A percentile compares a stretch with the other conserved stretches of the same genome.
Conservation (phyloP, 140 eudicot species). For the Anethum foeniculum region DNA sequence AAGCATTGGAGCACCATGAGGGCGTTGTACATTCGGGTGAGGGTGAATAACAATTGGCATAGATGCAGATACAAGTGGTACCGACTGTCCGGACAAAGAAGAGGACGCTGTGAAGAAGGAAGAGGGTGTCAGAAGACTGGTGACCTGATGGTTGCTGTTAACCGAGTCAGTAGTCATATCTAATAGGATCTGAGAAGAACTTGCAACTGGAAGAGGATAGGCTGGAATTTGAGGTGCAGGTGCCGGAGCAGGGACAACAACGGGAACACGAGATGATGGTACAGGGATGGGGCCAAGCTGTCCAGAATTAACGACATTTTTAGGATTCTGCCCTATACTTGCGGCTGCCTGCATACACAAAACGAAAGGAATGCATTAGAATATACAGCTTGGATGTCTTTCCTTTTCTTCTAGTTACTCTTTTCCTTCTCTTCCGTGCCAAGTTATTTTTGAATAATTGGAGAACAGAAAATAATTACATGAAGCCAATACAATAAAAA, state of each 20-base stretch:
- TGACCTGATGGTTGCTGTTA: slow-evolving; percentile 14
- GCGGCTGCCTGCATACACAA: slow-evolving; percentile 39
- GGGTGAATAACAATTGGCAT: slow-evolving; percentile 36
- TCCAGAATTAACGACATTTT: slow-evolving; percentile 25
- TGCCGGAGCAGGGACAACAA: slow-evolving; percentile 25
- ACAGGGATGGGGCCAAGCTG: slow-evolving; percentile 27
- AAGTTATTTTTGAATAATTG: neutral
- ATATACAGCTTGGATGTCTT: neutral
- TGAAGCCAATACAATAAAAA: neutral
- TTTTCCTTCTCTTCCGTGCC: neutral
- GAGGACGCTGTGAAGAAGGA: slow-evolving; percentile 40
- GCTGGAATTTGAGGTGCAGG: slow-evolving; percentile 33
- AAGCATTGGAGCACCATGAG: slow-evolving; percentile 65
- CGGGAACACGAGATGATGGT: slow-evolving; percentile 25
- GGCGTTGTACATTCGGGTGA: slow-evolving; percentile 35
- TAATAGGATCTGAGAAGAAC: slow-evolving; percentile 17
- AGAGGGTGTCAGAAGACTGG: slow-evolving; percentile 49
- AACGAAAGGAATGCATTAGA: neutral
- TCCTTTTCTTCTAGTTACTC: neutral
- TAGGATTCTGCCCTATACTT: slow-evolving; percentile 32
- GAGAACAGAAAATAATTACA: neutral
- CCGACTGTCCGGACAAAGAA: slow-evolving; percentile 22
- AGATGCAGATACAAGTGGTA: slow-evolving; percentile 29
- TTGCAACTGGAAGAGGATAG: slow-evolving; percentile 14
- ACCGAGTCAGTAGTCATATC: slow-evolving; percentile 28